These are phyloP conservation scores for Lachnellula cervina DNA, from an alignment of 2,329 filamentous ascomycete genomes.

Conservation along the genomic window DNA sequence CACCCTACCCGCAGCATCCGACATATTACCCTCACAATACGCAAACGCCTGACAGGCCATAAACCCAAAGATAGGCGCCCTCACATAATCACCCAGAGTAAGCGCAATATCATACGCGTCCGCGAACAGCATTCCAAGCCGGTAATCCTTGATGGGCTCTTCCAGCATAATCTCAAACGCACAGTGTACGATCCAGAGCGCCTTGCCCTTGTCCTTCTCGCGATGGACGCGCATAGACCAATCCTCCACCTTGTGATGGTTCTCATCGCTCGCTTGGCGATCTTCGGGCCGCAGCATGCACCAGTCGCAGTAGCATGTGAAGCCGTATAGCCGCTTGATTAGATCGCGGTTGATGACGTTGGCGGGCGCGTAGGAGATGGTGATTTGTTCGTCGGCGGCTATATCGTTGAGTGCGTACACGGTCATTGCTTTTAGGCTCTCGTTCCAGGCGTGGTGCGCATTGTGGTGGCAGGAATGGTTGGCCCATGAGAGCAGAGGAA, in stretches of 20 bases:
- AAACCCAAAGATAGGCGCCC: neutral
- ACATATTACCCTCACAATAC: neutral
- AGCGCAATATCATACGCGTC: neutral
- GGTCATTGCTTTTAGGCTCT: neutral
- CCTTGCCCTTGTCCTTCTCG: neutral
- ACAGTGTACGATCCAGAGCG: neutral
- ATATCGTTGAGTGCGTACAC: neutral
- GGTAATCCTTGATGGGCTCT: neutral
- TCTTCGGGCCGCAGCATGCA: neutral
- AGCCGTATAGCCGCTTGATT: neutral
- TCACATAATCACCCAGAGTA: neutral
- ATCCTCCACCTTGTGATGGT: neutral
- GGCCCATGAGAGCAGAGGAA: neutral
- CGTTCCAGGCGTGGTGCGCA: neutral
- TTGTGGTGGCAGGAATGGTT: neutral
- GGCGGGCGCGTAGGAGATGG: neutral
- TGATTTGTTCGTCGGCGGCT: neutral
- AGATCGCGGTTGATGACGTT: neutral
- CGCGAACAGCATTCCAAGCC: neutral
- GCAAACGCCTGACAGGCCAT: neutral
- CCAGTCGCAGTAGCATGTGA: neutral
- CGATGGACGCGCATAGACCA: neutral
- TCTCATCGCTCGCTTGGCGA: neutral
- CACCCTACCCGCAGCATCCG: neutral
- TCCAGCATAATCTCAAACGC: neutral